Base-by-base conservation (phyloP, 306 rosid genomes). In the Acacia melanoxylon region DNA sequence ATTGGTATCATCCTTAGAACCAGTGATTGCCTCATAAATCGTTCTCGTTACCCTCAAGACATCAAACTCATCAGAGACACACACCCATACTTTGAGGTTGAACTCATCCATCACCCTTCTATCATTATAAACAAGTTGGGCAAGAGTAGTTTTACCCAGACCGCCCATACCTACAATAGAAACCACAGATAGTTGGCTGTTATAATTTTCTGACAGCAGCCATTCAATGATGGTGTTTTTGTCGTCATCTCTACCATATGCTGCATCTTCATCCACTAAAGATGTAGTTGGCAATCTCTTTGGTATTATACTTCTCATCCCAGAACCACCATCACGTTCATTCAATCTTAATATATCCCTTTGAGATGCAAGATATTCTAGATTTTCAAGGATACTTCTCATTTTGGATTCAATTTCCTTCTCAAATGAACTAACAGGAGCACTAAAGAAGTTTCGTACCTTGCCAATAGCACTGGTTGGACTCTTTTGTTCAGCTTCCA, bases 221-320 rank as follows among this genome's bases (percentile, higher is more conserved):
- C 46, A 68, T 0, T 82, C 15, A 8, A 74, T 16, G 22, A 85
- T 45, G 40, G 1, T 41, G 2, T 8, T 6, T 75, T 49, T 78
- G 10, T 81, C 85, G 2, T 24, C 78, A 81, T 78, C 66, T 5
- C 85, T 78, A 15, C 88, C 85, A 61, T 52, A 52, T 58, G 59
- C 29, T 6, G 8, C 56, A 52, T 41, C 24, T 56, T 68, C 69
- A 56, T 79, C 82, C 12, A 70, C 69, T 54, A 69, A 54, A 16
- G 82, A 65, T 5, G 76, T 51, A 14, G 68, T 20, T 51, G 24
- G 27, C 65, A 49, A 48, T 52, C 76, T 52, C 3, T 51, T 19
- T 4, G 33, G 14, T 5, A 51, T 13, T 10, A 10, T 15, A 10
- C 37, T 27, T 3, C 62, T 27, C 13, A 58, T 2, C 8, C 61